These are phyloP conservation scores for Sungouiella blattae DNA, from an alignment of 805 yeast species.

Conservation along the genomic window DNA sequence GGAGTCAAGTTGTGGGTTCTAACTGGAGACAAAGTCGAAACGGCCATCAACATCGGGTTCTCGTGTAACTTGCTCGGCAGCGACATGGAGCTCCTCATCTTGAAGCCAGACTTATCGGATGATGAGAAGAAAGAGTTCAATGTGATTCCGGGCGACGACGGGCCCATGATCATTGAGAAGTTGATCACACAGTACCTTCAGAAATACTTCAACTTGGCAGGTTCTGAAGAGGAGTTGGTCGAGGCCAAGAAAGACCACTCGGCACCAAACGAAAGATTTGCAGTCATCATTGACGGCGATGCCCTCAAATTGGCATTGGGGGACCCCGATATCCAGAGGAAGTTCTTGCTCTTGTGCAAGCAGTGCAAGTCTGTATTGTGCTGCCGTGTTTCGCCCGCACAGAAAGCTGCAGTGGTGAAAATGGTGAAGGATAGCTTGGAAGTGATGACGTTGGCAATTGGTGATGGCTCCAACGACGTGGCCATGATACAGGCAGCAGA, in stretches of 20 bases:
- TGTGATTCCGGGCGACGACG: constrained; percentile 15
- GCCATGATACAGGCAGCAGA: constrained; percentile 90
- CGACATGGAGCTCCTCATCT: constrained; percentile 64
- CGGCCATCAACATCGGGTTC: constrained; percentile 81
- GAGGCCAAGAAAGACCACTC: constrained; percentile 59
- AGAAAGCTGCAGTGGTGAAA: constrained; percentile 79
- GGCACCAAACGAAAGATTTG: constrained; percentile 56
- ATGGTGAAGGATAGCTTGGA: constrained; percentile 69
- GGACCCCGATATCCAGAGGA: constrained; percentile 30
- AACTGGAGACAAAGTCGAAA: constrained; percentile 80
- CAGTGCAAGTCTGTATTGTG: constrained; percentile 80
- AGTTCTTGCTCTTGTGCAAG: constrained; percentile 69
- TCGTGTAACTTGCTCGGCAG: constrained; percentile 68
- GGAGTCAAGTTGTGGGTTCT: constrained; percentile 82
- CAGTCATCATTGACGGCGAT: constrained; percentile 69
- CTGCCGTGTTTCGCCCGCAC: constrained; percentile 87
- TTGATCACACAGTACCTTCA: constrained; percentile 51
- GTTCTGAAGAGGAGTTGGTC: constrained; percentile 52
- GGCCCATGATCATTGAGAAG: constrained; percentile 37
- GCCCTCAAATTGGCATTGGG: constrained; percentile 48
- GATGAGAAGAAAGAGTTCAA: constrained; percentile 24
- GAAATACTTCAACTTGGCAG: constrained; percentile 57
- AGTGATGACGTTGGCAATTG: constrained; percentile 84
- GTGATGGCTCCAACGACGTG: constrained; percentile 88
- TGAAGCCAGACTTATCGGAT: constrained; percentile 41